phyloP scores from a whole-genome alignment of 306 rosid genomes.

The Dalbergia cochinchinensis region DNA sequence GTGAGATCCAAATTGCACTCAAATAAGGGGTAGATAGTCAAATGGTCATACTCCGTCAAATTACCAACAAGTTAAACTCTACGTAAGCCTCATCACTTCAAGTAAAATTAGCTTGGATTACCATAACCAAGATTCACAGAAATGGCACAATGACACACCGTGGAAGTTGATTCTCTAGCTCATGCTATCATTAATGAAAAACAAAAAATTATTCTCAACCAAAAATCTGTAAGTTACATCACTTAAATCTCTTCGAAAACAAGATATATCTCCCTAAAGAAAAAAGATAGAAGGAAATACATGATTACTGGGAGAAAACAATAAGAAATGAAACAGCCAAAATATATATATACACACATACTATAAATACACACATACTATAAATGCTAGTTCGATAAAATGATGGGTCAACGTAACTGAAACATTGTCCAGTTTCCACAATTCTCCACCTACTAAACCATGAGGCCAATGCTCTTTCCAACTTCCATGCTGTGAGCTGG shows the following conservation, averaged over 20 bases:
- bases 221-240: not conserved
- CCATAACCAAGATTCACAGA: constrained; percentile 24
- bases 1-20: constrained; percentile 22
- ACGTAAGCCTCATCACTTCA: not conserved
- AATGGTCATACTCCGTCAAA: not conserved
- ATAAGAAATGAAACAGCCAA: not conserved
- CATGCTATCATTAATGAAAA: not conserved
- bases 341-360: too few relatives aligned
- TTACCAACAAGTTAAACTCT: constrained; percentile 11
- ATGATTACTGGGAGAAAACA: not conserved
- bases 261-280: not conserved
- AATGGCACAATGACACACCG: constrained; percentile 16
- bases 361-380: not conserved
- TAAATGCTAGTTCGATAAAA: not conserved
- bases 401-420: not conserved
- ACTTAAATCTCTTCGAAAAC: not conserved
- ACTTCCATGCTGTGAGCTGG: not conserved
- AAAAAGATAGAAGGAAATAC: not conserved
- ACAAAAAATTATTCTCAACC: not conserved
- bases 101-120: constrained; percentile 28
- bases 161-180: not conserved
- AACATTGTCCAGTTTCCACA: not conserved
- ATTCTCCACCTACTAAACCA: not conserved
- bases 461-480: not conserved
- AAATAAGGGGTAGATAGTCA: constrained; percentile 1